Evolutionary conservation across 305 asterid genomes (phyloP).

Genomic region (Rubia occidens): DNA sequence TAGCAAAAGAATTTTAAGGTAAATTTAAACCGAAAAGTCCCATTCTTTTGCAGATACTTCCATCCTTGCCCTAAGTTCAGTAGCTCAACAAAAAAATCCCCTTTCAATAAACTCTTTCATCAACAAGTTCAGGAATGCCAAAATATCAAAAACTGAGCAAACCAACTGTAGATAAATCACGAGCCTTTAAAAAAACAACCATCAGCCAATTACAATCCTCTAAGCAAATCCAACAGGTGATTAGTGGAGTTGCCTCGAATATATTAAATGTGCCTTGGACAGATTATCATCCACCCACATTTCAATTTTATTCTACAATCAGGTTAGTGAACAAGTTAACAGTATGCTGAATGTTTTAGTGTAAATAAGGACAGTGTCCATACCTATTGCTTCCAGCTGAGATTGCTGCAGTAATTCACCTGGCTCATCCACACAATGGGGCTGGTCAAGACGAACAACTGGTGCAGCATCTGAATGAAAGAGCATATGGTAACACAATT

Average conservation of each 20-base stretch:
- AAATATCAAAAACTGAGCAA: background rate
- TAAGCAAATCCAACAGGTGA: background rate
- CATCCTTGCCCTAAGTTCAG: too few species aligned
- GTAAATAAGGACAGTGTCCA: background rate
- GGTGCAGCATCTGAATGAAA: conserved; percentile 28
- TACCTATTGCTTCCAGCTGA: conserved; percentile 43
- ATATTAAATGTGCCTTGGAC: background rate
- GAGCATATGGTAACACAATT: too few species aligned
- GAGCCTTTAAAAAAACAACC: background rate
- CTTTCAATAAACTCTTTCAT: background rate
- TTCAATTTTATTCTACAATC: background rate
- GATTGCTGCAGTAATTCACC: conserved; percentile 45
- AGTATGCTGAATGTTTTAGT: background rate
- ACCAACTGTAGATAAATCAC: background rate
- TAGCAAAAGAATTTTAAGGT: too few species aligned
- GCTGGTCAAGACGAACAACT: conserved; percentile 30
- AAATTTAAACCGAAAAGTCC: too few species aligned
- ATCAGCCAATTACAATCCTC: background rate
- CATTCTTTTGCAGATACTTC: too few species aligned
- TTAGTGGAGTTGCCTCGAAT: background rate
- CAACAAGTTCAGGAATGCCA: background rate
- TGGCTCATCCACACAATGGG: conserved; percentile 39
- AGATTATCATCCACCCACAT: background rate
- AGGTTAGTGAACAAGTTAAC: background rate
- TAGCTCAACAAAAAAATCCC: background rate